Conservation (phyloP, 805 yeast genomes). For the Kurtzmaniella cleridarum region DNA sequence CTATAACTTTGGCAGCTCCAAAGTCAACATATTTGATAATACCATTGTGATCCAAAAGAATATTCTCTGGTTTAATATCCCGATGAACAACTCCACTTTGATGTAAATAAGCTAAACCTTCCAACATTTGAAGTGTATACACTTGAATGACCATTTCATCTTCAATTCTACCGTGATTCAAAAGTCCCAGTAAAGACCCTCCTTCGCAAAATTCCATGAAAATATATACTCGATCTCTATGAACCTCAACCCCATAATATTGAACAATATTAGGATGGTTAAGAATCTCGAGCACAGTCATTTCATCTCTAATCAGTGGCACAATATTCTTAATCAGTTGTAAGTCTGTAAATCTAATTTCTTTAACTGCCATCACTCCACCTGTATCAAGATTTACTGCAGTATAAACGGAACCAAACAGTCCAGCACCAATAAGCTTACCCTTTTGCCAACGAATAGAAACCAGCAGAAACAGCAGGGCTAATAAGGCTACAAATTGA, state of each 20-base stretch:
- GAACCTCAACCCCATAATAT: slow-evolving; percentile 95
- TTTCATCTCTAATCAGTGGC: slow-evolving; percentile 89
- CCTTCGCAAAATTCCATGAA: slow-evolving; percentile 98
- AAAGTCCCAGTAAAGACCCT: slow-evolving; percentile 79
- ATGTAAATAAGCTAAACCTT: slow-evolving; percentile 91
- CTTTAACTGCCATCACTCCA: slow-evolving; percentile 95
- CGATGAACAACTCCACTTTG: slow-evolving; percentile 95
- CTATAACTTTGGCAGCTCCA: slow-evolving; percentile 92
- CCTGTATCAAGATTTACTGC: slow-evolving; percentile 93
- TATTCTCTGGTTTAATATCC: slow-evolving; percentile 94
- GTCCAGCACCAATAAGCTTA: slow-evolving; percentile 87
- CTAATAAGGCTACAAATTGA: slow-evolving; percentile 78
- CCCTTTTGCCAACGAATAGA: slow-evolving; percentile 98
- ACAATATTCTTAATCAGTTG: slow-evolving; percentile 80
- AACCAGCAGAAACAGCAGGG: slow-evolving; percentile 83
- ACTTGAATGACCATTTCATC: slow-evolving; percentile 91
- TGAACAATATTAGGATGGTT: slow-evolving; percentile 96
- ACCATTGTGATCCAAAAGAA: slow-evolving; percentile 84
- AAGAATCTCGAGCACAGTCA: slow-evolving; percentile 92
- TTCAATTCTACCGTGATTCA: slow-evolving; percentile 90
- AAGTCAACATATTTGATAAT: slow-evolving; percentile 94
- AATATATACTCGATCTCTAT: slow-evolving; percentile 87
- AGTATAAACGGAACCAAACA: slow-evolving; percentile 91
- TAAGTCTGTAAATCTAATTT: slow-evolving; percentile 83
- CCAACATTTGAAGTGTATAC: slow-evolving; percentile 86